Evolutionary conservation across 306 rosid genomes (phyloP).

Genomic region (Biancaea sappan): DNA sequence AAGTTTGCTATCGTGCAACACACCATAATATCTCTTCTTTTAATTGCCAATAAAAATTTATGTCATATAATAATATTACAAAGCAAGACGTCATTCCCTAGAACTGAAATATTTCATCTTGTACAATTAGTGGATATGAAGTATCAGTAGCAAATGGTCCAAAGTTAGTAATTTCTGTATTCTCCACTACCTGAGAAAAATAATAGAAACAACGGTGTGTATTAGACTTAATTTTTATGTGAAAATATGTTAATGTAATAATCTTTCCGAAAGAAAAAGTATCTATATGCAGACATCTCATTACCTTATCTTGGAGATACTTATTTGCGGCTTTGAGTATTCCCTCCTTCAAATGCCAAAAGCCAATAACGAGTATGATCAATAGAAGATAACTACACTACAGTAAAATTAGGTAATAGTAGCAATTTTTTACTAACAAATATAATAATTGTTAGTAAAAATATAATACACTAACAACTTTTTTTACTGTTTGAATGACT

Average conservation of each 20-base stretch:
- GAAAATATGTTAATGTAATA: background rate
- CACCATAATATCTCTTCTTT: background rate
- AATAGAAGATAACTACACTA: too few relatives aligned
- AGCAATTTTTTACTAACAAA: too few relatives aligned
- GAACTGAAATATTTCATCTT: conserved; percentile 60
- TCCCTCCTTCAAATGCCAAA: conserved; percentile 50
- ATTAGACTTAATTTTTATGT: background rate
- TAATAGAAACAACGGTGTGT: background rate
- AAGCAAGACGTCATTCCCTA: conserved; percentile 32
- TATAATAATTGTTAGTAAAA: too few relatives aligned
- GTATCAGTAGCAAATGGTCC: conserved; percentile 47
- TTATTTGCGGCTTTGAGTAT: conserved; percentile 59
- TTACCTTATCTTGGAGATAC: conserved; percentile 65
- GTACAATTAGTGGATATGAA: conserved; percentile 54
- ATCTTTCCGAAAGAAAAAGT: background rate
- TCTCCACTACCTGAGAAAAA: conserved; percentile 64
- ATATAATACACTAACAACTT: too few relatives aligned
- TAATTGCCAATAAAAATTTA: conserved; percentile 6
- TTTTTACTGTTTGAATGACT: too few relatives aligned
- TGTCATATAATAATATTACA: background rate
- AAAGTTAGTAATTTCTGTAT: conserved; percentile 39
- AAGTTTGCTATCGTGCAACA: conserved; percentile 18
- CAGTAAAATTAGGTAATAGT: too few relatives aligned
- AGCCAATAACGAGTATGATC: background rate
- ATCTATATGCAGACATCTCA: background rate